Evolutionary conservation across 2,329 filamentous ascomycete genomes (phyloP).

Genomic region (Exophiala calicioides): DNA sequence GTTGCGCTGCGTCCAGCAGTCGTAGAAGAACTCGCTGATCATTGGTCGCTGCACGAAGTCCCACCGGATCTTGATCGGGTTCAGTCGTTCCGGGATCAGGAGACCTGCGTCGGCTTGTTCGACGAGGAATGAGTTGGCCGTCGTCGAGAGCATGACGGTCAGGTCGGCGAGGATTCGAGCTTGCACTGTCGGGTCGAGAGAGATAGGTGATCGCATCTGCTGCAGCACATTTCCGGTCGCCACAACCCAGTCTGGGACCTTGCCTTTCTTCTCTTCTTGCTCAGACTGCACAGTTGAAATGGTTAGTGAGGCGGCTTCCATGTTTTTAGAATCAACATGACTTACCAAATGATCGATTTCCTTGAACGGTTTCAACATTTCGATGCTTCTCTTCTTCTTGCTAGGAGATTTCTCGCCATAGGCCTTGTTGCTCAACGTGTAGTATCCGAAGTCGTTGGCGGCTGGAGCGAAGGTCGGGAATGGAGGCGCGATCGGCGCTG

Average conservation of each 20-base stretch:
- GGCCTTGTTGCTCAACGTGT: too few species aligned
- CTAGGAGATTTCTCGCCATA: too few species aligned
- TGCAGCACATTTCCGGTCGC: too few species aligned
- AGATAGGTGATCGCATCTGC: constrained; percentile 37
- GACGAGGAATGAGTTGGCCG: constrained; percentile 48
- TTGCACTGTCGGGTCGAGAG: constrained; percentile 43
- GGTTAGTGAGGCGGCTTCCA: too few species aligned
- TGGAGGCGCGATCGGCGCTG: too few species aligned
- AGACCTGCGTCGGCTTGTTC: constrained; percentile 43
- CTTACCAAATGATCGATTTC: too few species aligned
- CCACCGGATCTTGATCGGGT: constrained; percentile 20
- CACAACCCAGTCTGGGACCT: background rate
- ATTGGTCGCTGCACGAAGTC: too few species aligned
- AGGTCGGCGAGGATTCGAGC: constrained; percentile 48
- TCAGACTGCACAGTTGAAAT: constrained; percentile 3
- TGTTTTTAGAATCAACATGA: too few species aligned
- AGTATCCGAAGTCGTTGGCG: too few species aligned
- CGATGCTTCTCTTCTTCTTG: too few species aligned
- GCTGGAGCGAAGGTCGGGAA: too few species aligned
- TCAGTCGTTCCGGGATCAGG: constrained; percentile 38
- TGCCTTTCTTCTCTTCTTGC: background rate
- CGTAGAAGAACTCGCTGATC: constrained; percentile 56
- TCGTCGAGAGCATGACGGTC: constrained; percentile 48
- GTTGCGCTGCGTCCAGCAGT: constrained; percentile 52
- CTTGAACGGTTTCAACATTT: too few species aligned